Evolutionary conservation across 1,284 basidiomycete genomes (phyloP).

Genomic region (Ustilago shanxiensis): DNA sequence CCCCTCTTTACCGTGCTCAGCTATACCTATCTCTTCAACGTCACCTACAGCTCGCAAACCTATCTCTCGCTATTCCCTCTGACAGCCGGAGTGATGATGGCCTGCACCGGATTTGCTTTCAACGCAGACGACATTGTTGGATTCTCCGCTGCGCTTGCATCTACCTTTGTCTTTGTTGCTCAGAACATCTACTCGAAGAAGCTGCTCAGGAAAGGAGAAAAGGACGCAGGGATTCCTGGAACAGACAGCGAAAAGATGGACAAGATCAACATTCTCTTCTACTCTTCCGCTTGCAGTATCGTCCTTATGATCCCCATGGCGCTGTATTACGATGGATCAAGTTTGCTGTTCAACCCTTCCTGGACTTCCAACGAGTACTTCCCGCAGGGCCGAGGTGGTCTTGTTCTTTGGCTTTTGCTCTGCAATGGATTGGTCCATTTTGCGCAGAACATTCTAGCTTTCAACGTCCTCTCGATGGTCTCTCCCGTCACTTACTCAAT

Average conservation of each 20-base stretch:
- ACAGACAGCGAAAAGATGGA: constrained; percentile 78
- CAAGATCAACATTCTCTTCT: constrained; percentile 95
- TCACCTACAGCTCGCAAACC: constrained; percentile 89
- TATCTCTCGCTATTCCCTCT: constrained; percentile 95
- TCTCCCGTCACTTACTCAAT: constrained; percentile 99
- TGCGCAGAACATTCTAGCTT: constrained; percentile 95
- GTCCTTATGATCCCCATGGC: constrained; percentile 71
- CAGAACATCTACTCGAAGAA: constrained; percentile 99
- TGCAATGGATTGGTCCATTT: constrained; percentile 97
- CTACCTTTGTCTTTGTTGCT: constrained; percentile 83
- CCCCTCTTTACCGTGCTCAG: constrained; percentile 96
- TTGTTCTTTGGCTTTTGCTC: constrained; percentile 75
- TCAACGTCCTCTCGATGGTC: constrained; percentile 92
- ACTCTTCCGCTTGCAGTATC: constrained; percentile 94
- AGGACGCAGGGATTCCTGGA: constrained; percentile 13
- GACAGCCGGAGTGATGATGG: constrained; percentile 96
- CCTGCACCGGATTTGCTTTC: constrained; percentile 91
- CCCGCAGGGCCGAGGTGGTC: constrained; percentile 71
- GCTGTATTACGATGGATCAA: constrained; percentile 58
- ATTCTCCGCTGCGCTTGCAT: constrained; percentile 47
- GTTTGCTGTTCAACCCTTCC: constrained; percentile 23
- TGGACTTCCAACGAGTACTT: constrained; percentile 9
- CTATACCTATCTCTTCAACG: constrained; percentile 90
- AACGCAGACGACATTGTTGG: constrained; percentile 74
- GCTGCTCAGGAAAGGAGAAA: constrained; percentile 76